Percentiles rank a stretch among this genome's conserved stretches.
phyloP scores from a whole-genome alignment of 352 stramenopile species.

The Blastocystis sp. region DNA sequence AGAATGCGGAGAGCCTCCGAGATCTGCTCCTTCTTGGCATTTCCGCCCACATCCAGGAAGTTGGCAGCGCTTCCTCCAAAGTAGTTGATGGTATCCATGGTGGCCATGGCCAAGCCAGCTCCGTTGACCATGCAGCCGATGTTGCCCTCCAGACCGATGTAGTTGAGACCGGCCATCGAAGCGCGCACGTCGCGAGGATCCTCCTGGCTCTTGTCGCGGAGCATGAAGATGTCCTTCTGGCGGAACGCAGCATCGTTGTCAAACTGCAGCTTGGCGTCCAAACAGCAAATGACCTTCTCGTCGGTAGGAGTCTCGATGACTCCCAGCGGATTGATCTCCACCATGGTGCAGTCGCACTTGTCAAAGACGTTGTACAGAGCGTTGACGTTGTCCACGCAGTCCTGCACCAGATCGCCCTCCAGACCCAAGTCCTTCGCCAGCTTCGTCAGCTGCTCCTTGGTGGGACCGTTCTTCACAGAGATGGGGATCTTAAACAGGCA shows the following conservation, averaged over 20 bases:
- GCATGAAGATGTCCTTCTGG: slow-evolving; percentile 85
- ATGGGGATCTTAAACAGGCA: slow-evolving; percentile 84
- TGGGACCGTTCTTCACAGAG: slow-evolving; percentile 85
- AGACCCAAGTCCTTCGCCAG: slow-evolving; percentile 75
- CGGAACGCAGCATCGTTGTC: slow-evolving; percentile 95
- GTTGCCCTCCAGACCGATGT: slow-evolving; percentile 96
- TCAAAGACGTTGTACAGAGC: slow-evolving; percentile 92
- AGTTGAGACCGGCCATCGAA: slow-evolving; percentile 91
- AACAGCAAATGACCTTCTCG: slow-evolving; percentile 83
- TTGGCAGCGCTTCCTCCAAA: slow-evolving; percentile 92
- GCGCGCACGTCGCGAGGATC: slow-evolving; percentile 88
- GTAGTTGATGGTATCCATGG: slow-evolving; percentile 99
- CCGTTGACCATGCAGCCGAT: slow-evolving; percentile 99
- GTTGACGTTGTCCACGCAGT: slow-evolving; percentile 66
- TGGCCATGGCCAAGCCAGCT: slow-evolving; percentile 94
- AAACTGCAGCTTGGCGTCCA: slow-evolving; percentile 97
- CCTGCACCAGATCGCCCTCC: slow-evolving; percentile 63
- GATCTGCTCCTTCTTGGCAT: slow-evolving; percentile 82
- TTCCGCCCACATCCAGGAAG: slow-evolving; percentile 96
- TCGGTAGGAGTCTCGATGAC: slow-evolving; percentile 78
- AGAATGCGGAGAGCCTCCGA: slow-evolving; percentile 81
- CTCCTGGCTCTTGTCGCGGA: slow-evolving; percentile 83
- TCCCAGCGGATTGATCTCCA: slow-evolving; percentile 83
- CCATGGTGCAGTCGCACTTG: slow-evolving; percentile 86
- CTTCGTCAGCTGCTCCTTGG: slow-evolving; percentile 73